Base-by-base conservation (phyloP, 2,329 filamentous ascomycete genomes). In the Cladorrhinum sp. region DNA sequence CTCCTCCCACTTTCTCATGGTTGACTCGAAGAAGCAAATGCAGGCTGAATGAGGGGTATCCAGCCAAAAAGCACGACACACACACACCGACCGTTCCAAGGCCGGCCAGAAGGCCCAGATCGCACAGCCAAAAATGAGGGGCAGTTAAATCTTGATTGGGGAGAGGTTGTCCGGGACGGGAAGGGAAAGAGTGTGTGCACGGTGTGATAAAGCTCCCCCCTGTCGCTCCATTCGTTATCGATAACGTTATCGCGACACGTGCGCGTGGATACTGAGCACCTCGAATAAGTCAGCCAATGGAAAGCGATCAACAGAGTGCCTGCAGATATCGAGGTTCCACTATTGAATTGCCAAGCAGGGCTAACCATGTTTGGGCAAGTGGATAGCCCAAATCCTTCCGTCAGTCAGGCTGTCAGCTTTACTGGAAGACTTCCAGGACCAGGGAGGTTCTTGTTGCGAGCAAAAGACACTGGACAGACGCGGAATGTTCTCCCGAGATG, bases 21-120 rank as follows among this genome's bases (percentile, higher is more conserved):
- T n/a, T 26, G 51, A 39, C 14, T 55, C 23, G 30, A 24, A 20
- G 7, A 51, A 12, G 16, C 30, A 16, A 36, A 36, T 36, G 33
- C 33, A 36, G 33, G 33, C 33, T 36, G 33, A 36, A 36, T 55
- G 53, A 46, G 53, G 58, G 56, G 46, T 58, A 52, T 59, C 42
- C 20, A 39, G 52, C 39, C 53, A 42, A 36, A 55, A 55, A 55
- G 21, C 53, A 55, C 53, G 53, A 55, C 53, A 55, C 36, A n/a
- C n/a, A n/a, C n/a, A n/a, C 36, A 42, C 36, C 36, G 36, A 42
- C 36, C 5, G 16, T 12, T 12, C 36, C 36, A 42, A 42, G 10
- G 4, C 42, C 18, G 42, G 42, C 42, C 42, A 46, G 42, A 46
- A 46, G 3, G 42, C 12, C 33, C 33, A 36, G 33, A 36, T 3